phyloP scores from a whole-genome alignment of 2,329 filamentous ascomycete species.

The Microcyclospora tardicrescens region DNA sequence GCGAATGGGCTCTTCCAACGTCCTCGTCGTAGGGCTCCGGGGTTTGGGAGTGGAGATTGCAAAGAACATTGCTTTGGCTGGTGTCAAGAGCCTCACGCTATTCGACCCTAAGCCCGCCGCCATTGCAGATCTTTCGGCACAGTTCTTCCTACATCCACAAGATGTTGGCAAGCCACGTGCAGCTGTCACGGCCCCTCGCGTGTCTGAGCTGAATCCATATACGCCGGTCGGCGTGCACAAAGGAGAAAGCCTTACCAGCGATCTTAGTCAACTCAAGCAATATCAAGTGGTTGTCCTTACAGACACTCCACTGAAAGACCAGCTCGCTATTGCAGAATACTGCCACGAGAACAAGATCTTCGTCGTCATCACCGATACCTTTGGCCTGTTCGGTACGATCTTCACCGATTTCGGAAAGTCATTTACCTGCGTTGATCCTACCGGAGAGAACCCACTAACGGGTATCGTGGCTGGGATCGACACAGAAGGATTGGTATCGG shows the following conservation, averaged over 20 bases:
- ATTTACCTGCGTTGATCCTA: slow-evolving; percentile 81
- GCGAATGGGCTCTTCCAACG: slow-evolving; percentile 92
- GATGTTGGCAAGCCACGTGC: slow-evolving; percentile 91
- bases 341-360: slow-evolving; percentile 91
- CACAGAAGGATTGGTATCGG: slow-evolving; percentile 80
- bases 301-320: slow-evolving; percentile 64
- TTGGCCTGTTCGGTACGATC: slow-evolving; percentile 84
- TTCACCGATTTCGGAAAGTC: slow-evolving; percentile 96
- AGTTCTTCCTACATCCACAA: slow-evolving; percentile 83
- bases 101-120: slow-evolving; percentile 76
- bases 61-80: slow-evolving; percentile 95
- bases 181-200: slow-evolving; percentile 70
- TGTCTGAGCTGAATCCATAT: slow-evolving; percentile 92
- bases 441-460: slow-evolving; percentile 72
- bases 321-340: slow-evolving; percentile 78
- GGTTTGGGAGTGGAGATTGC: slow-evolving; percentile 95
- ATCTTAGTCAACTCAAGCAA: slow-evolving; percentile 71
- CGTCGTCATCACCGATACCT: slow-evolving; percentile 75
- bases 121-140: slow-evolving; percentile 83
- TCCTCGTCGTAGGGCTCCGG: slow-evolving; percentile 82
- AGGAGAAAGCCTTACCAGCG: slow-evolving; percentile 51
- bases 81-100: slow-evolving; percentile 91
- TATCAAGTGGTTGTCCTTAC: slow-evolving; percentile 92
- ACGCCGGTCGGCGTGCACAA: slow-evolving; percentile 72
- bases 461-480: slow-evolving; percentile 87